Evolutionary conservation across 805 yeast genomes (phyloP), one percentile per base, ranked within the genome.

Genomic region (Sugiyamaella floridensis): DNA sequence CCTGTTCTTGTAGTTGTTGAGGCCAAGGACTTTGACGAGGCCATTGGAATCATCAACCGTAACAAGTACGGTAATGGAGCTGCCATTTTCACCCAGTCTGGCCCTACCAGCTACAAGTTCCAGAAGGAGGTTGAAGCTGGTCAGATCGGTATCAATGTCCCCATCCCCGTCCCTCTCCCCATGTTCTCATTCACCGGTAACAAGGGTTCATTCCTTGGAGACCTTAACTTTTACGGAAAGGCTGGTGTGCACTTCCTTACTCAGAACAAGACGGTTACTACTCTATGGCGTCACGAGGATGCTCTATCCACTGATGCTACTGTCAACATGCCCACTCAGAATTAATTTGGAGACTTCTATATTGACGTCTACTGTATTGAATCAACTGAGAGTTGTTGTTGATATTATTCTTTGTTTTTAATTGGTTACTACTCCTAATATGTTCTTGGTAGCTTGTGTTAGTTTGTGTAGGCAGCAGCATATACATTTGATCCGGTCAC

Each of bases 181-280:
- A 82, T 85, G 86, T 84, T 84, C 69, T 81, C 87, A 2, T 84
- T 84, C 72, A 85, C 90, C 11, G 90, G 90, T 26, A 80, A 79
- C 67, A 82, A 82, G 71, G 85, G 81, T 40, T 82, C 87, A 6
- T 83, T 85, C 78, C 74, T 83, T 59, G 90, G 90, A 37, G 89
- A 85, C 65, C 76, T 85, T 75, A 85, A 85, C 73, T 84, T 84
- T 67, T 84, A 84, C 69, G 90, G 90, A 54, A 81, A 83, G 71
- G 77, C 85, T n/a, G 89, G 90, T 29, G 65, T 85, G 47, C 74
- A 81, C 51, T 84, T 84, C 71, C 74, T 83, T 71, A 84, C 90
- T 34, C 83, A 82, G 71, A 80, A 85, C 61, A 85, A 84, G 75
- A 85, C 90, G 22, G 83, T 84, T 52, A 85, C 90, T 18, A 67